Evolutionary conservation across 2,329 filamentous ascomycete genomes (phyloP).

Genomic region (Arthrocladium fulminans): DNA sequence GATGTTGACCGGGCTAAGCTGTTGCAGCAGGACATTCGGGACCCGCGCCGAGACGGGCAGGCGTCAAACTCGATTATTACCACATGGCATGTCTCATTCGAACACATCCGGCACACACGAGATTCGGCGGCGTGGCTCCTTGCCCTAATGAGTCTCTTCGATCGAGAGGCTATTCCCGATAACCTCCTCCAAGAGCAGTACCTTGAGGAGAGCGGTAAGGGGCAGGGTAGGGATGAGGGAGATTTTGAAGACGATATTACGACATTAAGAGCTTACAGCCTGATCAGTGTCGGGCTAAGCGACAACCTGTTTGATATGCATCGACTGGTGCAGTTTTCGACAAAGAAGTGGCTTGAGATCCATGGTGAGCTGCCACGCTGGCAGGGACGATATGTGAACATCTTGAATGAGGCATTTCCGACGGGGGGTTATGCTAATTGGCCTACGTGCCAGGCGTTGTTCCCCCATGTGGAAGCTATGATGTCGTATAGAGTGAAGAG

Average conservation of each 20-base stretch:
- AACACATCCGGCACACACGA: constrained; percentile 21
- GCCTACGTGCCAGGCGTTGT: constrained; percentile 20
- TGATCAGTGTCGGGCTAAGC: not conserved
- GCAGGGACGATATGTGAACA: constrained; percentile 22
- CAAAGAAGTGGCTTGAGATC: constrained; percentile 24
- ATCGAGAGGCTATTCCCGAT: constrained; percentile 24
- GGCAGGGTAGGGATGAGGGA: not conserved
- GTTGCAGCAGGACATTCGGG: constrained; percentile 15
- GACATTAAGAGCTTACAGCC: constrained; percentile 14
- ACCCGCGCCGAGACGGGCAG: constrained; percentile 22
- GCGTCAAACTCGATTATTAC: constrained; percentile 27
- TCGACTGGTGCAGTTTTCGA: constrained; percentile 27
- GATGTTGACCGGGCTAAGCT: constrained; percentile 22
- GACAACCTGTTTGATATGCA: constrained; percentile 23
- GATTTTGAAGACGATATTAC: constrained; percentile 19
- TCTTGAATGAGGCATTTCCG: constrained; percentile 20
- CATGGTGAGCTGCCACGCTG: constrained; percentile 23
- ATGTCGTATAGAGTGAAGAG: constrained; percentile 14
- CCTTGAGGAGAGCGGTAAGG: constrained; percentile 15
- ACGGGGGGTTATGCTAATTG: constrained; percentile 23
- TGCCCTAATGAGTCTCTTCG: constrained; percentile 26
- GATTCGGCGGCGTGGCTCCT: constrained; percentile 23
- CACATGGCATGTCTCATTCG: constrained; percentile 30
- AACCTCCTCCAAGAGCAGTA: constrained; percentile 18
- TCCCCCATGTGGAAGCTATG: constrained; percentile 23